A percentile compares a stretch with the other conserved stretches of the same genome.
Conservation (phyloP, 2,329 filamentous ascomycete species). For the Cladosporium sp. region DNA sequence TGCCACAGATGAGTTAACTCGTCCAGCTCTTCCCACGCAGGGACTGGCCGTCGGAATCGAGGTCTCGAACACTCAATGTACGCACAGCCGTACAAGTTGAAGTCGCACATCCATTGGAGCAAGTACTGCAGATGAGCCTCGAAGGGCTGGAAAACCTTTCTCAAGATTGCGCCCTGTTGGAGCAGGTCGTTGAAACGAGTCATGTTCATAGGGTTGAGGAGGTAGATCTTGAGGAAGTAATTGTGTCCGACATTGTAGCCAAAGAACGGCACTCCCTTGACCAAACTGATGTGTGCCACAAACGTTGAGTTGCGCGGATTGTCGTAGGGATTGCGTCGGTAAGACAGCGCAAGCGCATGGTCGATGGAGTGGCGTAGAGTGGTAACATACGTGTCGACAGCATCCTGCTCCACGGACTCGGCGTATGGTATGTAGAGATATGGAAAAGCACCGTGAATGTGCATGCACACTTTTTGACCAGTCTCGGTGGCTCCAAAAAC, state of each 20-base stretch:
- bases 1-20: constrained; percentile 74
- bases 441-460: constrained; percentile 92
- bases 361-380: constrained; percentile 85
- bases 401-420: constrained; percentile 26
- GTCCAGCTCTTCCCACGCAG: constrained; percentile 64
- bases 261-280: constrained; percentile 94
- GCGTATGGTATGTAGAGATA: constrained; percentile 73
- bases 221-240: constrained; percentile 91
- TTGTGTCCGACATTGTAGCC: constrained; percentile 91
- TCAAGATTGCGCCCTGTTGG: constrained; percentile 84
- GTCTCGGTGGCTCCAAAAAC: constrained; percentile 92
- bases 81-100: constrained; percentile 92
- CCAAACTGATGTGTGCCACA: constrained; percentile 85
- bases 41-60: constrained; percentile 74
- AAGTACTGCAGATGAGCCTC: constrained; percentile 92
- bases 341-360: constrained; percentile 82
- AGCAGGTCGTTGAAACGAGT: constrained; percentile 84
- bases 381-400: constrained; percentile 74
- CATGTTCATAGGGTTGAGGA: constrained; percentile 84
- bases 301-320: constrained; percentile 63
- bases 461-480: constrained; percentile 92
- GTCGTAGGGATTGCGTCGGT: constrained; percentile 72
- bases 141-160: constrained; percentile 81
- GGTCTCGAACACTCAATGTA: constrained; percentile 74
- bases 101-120: constrained; percentile 97